Conservation (phyloP, 176 grass and related monocot species). For the Calamus simplicifolius region DNA sequence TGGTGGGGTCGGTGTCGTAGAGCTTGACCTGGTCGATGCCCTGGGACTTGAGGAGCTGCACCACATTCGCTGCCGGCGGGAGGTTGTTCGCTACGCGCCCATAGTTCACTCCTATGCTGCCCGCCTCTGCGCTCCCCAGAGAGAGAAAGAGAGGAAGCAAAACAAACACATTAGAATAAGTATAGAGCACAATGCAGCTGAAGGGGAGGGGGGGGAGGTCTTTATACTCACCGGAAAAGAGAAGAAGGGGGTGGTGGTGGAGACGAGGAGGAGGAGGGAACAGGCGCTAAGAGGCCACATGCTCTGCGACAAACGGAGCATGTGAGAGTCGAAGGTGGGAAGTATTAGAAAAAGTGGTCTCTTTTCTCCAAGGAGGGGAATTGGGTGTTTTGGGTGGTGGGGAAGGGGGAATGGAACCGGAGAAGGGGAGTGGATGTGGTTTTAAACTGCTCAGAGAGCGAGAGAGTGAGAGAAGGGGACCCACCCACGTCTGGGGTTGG, state of each 20-base stretch:
- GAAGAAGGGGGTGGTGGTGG: background rate
- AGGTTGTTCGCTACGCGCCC: conserved; percentile 86
- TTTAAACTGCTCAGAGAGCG: too few species aligned
- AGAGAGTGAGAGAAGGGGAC: background rate
- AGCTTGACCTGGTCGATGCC: conserved; percentile 78
- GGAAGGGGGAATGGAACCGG: too few species aligned
- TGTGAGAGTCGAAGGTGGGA: too few species aligned
- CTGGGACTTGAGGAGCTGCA: conserved; percentile 74
- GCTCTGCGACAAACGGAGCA: conserved; percentile 36
- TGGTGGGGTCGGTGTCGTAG: conserved; percentile 60
- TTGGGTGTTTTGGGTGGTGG: too few species aligned
- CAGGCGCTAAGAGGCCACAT: conserved; percentile 15
- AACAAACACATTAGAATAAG: too few species aligned
- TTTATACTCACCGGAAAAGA: background rate
- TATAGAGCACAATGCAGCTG: too few species aligned
- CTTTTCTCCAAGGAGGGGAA: too few species aligned
- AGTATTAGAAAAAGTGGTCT: too few species aligned
- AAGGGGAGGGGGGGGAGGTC: too few species aligned
- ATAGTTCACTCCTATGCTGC: conserved; percentile 77
- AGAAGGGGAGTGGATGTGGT: too few species aligned
- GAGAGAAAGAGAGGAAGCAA: background rate
- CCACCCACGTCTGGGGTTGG: background rate
- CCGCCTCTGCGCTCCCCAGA: conserved; percentile 31
- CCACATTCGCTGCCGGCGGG: conserved; percentile 39
- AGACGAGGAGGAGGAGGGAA: conserved; percentile 7